Conservation (phyloP, 2,329 filamentous ascomycete species). For the Nannizziopsis barbatae region DNA sequence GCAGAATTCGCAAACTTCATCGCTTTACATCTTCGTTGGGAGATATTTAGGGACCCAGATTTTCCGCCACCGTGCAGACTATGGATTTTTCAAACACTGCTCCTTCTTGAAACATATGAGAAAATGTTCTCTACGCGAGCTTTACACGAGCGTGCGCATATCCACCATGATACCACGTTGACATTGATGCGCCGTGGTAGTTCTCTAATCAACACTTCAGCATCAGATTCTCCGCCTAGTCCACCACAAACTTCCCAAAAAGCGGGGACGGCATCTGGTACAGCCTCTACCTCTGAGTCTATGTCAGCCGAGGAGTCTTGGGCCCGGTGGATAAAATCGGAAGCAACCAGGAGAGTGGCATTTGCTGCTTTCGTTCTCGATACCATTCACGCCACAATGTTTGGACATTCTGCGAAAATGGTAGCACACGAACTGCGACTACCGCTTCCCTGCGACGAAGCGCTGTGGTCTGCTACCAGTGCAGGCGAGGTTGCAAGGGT, state of each 20-base stretch:
- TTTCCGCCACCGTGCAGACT: conserved; percentile 87
- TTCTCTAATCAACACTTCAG: conserved; percentile 75
- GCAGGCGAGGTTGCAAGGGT: conserved; percentile 75
- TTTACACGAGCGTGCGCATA: conserved; percentile 87
- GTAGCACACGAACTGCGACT: conserved; percentile 90
- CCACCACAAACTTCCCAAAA: conserved; percentile 50
- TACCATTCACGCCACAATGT: conserved; percentile 94
- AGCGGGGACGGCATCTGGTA: conserved; percentile 28
- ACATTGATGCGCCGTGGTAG: conserved; percentile 90
- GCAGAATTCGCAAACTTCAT: conserved; percentile 79
- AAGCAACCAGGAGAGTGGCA: conserved; percentile 77
- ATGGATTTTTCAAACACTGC: conserved; percentile 86
- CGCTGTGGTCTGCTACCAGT: conserved; percentile 81
- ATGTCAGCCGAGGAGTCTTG: conserved; percentile 69
- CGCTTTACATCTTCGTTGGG: conserved; percentile 88
- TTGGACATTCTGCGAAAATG: conserved; percentile 94
- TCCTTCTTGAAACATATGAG: conserved; percentile 86
- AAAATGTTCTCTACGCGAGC: conserved; percentile 94
- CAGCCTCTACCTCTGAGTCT: conserved; percentile 42
- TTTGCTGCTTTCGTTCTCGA: conserved; percentile 94
- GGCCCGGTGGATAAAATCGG: conserved; percentile 91
- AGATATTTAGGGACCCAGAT: conserved; percentile 83
- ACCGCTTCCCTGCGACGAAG: conserved; percentile 83
- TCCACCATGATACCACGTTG: conserved; percentile 90
- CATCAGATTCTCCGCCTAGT: conserved; percentile 72